Evolutionary conservation across 2,329 filamentous ascomycete species (phyloP), one percentile per base, ranked within the genome.

Genomic region (Alternaria sp.): DNA sequence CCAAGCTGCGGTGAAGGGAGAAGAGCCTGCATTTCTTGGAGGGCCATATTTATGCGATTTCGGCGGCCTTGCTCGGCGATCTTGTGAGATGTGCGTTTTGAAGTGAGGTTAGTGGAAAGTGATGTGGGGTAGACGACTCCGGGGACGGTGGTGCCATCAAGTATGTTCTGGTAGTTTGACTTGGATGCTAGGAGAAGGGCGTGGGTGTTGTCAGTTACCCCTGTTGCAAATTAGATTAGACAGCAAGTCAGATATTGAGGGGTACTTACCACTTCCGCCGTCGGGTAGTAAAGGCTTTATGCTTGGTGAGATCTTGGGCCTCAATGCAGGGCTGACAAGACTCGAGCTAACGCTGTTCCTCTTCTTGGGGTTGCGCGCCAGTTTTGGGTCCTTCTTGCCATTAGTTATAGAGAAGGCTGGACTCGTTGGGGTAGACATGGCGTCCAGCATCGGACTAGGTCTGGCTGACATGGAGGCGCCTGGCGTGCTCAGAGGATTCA

Each of bases 81-180:
- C 81, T 99, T 99, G 83, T 99, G 96, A 46, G 94, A 97, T 2
- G 96, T 98, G 57, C 95, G 91, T 83, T 99, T 99, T 4, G 94
- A 97, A 0, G 94, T 97, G 25, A 99, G 84, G 69, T 97, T 97
- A 21, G 94, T 96, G 7, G 94, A 97, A 45, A 99, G 85, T 55
- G 94, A 92, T 71, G 92, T 93, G 1, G 95, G 94, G 71, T 97
- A 98, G 2, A 91, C 92, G 12, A 97, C 91, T 12, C 95, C 95
- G 0, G 94, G 94, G 1, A 97, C 89, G 60, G 91, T 90, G 55
- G 94, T 98, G 53, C 96, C 96, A 78, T 98, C 96, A 11, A 99
- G 83, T 41, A 99, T 96, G 73, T 97, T 97, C 75, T 98, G 95
- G 75, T 99, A 99, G 75, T 99, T 99, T 2, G 95, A 98, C 79